These are phyloP conservation scores for Lunasporangiospora selenospora DNA, from an alignment of 192 early-diverging fungal species.

Conservation along the genomic window DNA sequence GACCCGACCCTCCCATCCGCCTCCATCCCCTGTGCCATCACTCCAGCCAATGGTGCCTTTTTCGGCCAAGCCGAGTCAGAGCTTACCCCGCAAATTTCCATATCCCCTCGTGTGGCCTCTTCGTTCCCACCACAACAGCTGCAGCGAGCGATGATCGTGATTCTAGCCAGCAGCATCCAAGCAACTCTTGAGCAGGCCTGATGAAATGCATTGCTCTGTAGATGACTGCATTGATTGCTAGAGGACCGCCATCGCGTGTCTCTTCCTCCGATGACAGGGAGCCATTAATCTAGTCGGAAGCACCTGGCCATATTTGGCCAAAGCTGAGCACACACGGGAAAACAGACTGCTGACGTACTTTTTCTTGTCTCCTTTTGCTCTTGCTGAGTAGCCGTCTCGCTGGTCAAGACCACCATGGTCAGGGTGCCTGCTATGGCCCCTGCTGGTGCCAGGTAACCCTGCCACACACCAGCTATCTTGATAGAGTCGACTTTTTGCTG, in stretches of 20 bases:
- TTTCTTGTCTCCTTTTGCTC: neutral
- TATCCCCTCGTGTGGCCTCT: neutral
- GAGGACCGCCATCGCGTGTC: neutral
- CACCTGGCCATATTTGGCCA: neutral
- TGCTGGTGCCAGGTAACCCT: constrained; percentile 35
- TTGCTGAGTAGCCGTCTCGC: constrained; percentile 14
- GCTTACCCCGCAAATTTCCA: neutral
- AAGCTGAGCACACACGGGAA: neutral
- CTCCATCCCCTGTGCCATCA: neutral
- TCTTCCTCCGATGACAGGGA: neutral
- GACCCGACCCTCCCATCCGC: no score
- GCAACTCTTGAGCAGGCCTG: no score
- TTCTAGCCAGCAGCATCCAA: no score
- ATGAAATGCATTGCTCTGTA: no score
- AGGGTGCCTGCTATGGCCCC: constrained; percentile 39
- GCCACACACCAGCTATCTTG: neutral
- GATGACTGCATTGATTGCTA: no score
- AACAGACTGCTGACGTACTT: neutral
- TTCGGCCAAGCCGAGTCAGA: neutral
- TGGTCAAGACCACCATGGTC: constrained; percentile 24
- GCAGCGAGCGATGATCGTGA: no score
- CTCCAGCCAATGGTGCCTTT: neutral
- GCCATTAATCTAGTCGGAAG: neutral
- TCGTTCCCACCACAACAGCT: constrained; percentile 9
- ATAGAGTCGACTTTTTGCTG: no score